Conservation (phyloP, 352 stramenopile species). For the Phytophthora boehmeriae region DNA sequence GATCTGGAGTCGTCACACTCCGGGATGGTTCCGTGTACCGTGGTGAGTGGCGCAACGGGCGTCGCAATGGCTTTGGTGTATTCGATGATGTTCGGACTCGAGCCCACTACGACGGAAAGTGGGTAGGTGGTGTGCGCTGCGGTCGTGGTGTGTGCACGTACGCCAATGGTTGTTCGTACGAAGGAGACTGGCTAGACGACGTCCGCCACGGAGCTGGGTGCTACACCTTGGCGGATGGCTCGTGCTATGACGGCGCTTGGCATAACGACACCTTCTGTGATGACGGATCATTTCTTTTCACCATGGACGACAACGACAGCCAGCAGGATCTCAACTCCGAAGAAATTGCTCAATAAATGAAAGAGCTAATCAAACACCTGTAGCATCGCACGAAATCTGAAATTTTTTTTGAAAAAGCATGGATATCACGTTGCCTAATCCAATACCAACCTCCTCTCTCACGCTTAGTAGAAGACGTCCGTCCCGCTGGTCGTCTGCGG, state of each 20-base stretch:
- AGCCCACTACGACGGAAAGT: constrained; percentile 84
- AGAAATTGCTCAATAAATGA: constrained; percentile 5
- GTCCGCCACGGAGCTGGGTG: constrained; percentile 77
- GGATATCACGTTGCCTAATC: neutral
- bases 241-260: constrained; percentile 88
- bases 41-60: constrained; percentile 85
- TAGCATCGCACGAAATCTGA: neutral
- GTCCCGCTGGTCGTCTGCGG: constrained; percentile 45
- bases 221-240: constrained; percentile 76
- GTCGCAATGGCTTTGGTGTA: constrained; percentile 83
- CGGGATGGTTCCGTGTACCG: constrained; percentile 83
- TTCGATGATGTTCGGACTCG: constrained; percentile 60
- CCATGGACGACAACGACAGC: constrained; percentile 29
- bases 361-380: neutral
- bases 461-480: constrained; percentile 35
- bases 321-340: neutral
- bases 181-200: constrained; percentile 85
- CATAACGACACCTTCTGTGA: constrained; percentile 73
- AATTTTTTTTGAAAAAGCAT: neutral
- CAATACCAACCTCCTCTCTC: constrained; percentile 31
- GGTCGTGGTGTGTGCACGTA: constrained; percentile 63
- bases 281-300: constrained; percentile 70
- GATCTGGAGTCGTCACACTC: constrained; percentile 54
- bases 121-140: constrained; percentile 79
- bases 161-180: constrained; percentile 71